Percentiles rank a stretch among this genome's conserved stretches.
phyloP scores from a whole-genome alignment of 2,329 filamentous ascomycete species.

The Fusarium guadeloupense region DNA sequence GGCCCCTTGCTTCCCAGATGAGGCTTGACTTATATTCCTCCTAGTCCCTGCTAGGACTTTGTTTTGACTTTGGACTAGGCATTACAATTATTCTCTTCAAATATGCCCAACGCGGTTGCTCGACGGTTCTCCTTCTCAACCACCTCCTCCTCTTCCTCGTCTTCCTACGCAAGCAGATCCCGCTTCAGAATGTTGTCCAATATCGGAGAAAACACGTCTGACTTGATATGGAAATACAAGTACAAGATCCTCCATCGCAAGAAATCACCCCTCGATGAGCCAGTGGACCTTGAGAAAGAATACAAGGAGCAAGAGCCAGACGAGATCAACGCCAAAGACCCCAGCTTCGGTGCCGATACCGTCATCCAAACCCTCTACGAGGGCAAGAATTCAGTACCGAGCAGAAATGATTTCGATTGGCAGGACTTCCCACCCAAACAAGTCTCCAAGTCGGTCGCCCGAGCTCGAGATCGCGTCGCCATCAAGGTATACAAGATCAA shows the following conservation, averaged over 20 bases:
- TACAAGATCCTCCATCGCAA: constrained; percentile 43
- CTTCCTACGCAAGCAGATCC: background rate
- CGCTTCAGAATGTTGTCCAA: constrained; percentile 20
- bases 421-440: constrained; percentile 54
- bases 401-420: constrained; percentile 46
- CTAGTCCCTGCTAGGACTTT: constrained; percentile 4
- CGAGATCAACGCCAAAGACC: constrained; percentile 34
- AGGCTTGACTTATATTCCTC: background rate
- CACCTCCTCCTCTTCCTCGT: background rate
- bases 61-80: background rate
- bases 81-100: background rate
- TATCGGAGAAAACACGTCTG: constrained; percentile 38
- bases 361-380: constrained; percentile 54
- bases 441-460: constrained; percentile 50
- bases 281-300: constrained; percentile 27
- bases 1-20: background rate
- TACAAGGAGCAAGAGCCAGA: constrained; percentile 17
- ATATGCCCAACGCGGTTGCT: background rate
- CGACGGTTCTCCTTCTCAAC: background rate
- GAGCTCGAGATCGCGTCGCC: constrained; percentile 52
- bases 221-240: constrained; percentile 46
- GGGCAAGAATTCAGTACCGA: constrained; percentile 39
- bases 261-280: constrained; percentile 29
- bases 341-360: constrained; percentile 44
- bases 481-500: constrained; percentile 59